Percentiles rank a stretch among this genome's conserved stretches.
Conservation (phyloP, 768 basidiomycete genomes). For the Lyophyllum semitale region DNA sequence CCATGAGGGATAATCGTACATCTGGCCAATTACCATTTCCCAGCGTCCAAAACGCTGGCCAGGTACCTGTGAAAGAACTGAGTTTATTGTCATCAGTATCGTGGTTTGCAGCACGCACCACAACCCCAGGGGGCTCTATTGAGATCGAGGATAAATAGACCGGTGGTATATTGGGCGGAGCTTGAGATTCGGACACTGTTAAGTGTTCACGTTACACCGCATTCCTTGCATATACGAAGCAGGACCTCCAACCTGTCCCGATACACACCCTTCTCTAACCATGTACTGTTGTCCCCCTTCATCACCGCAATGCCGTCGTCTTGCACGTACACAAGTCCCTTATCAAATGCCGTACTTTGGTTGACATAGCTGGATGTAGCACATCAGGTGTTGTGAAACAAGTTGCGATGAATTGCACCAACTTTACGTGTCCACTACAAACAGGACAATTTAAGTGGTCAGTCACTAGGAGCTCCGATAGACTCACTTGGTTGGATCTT, state of each 20-base stretch:
- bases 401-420: constrained; percentile 24
- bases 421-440: constrained; percentile 72
- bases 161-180: constrained; percentile 63
- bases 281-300: constrained; percentile 72
- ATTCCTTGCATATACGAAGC: too few relatives aligned
- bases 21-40: constrained; percentile 64
- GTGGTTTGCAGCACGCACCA: constrained; percentile 44
- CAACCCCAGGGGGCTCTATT: constrained; percentile 89
- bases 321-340: constrained; percentile 57
- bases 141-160: constrained; percentile 83
- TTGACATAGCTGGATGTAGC: constrained; percentile 58
- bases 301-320: constrained; percentile 66
- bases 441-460: constrained; percentile 14
- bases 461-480: constrained; percentile 8
- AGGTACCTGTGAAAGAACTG: constrained; percentile 50
- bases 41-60: constrained; percentile 84
- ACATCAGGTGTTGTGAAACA: constrained; percentile 8
- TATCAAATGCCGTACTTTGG: constrained; percentile 48
- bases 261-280: constrained; percentile 51
- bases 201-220: background rate
- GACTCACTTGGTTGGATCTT: constrained; percentile 71
- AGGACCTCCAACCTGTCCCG: constrained; percentile 58
- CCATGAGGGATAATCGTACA: constrained; percentile 39
- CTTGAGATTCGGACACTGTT: constrained; percentile 74
- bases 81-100: background rate